Base-by-base conservation (phyloP, 2,329 filamentous ascomycete species). In the Nothomitra cinnamomea region DNA sequence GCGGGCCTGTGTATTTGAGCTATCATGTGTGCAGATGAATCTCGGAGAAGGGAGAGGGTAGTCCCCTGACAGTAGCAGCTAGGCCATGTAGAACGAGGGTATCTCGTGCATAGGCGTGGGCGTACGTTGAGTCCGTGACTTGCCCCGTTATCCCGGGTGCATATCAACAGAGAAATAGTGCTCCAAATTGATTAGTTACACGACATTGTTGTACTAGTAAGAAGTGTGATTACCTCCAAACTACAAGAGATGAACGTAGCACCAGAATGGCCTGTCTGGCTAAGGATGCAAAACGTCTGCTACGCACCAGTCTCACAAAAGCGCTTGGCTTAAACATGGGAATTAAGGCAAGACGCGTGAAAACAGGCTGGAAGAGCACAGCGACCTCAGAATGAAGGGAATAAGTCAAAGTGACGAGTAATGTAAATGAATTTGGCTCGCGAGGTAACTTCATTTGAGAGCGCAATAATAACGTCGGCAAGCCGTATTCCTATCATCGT, bases 111-210 rank as follows among this genome's bases (percentile, higher is more conserved):
- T 32, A 10, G 28, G 28, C 28, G 5, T 32, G 28, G 28, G 5
- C 5, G 28, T 32, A 5, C 28, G 28, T 32, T 10, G 28, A 32
- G 28, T 32, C 10, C 28, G 10, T 32, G 28, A 32, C 28, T 10
- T 32, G 10, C 28, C 10, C 28, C 10, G 10, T 10, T 32, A 10
- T 32, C 28, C 28, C 10, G 28, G n/a, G 10, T 32, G 28, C 28
- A 32, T 32, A 32, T 32, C 42, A 49, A 48, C 28, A 32, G 28
- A 32, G 28, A 48, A 49, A 49, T n/a, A 8, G 19, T 35, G 45
- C 45, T 49, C 21, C 45, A n/a, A 49, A 32, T 35, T 28, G 45
- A 32, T 15, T 49, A 49, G 45, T 49, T 49, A 49, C 45, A 49
- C 45, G 45, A 25, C 10, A 21, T 32, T 28, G 5, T 48, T 15